Percentiles rank a stretch among this genome's conserved stretches.
These are phyloP conservation scores for Arachnomyces sp. DNA, from an alignment of 2,329 filamentous ascomycete genomes.

Conservation along the genomic window DNA sequence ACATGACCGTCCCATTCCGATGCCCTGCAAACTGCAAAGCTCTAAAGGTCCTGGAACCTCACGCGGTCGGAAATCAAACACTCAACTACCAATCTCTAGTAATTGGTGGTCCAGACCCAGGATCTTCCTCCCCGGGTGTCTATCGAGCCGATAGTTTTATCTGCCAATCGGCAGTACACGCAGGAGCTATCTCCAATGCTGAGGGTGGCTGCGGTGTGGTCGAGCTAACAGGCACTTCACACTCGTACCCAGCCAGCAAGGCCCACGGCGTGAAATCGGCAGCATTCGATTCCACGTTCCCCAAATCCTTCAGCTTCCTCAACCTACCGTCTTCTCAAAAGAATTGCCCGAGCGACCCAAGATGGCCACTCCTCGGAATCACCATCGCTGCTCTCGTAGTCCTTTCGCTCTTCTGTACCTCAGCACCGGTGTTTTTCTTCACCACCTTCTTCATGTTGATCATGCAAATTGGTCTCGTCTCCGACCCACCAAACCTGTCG, in stretches of 20 bases:
- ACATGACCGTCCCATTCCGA: constrained; percentile 45
- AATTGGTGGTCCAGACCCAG: constrained; percentile 40
- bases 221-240: constrained; percentile 59
- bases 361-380: constrained; percentile 76
- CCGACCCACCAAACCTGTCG: constrained; percentile 67
- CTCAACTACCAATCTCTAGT: constrained; percentile 46
- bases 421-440: constrained; percentile 75
- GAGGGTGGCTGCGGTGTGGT: constrained; percentile 77
- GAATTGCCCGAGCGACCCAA: constrained; percentile 64
- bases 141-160: constrained; percentile 89
- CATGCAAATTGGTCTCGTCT: constrained; percentile 81
- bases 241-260: constrained; percentile 54
- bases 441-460: constrained; percentile 74
- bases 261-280: constrained; percentile 69
- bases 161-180: constrained; percentile 75
- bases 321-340: constrained; percentile 44
- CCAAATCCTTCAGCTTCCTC: constrained; percentile 73
- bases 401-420: constrained; percentile 73
- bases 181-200: constrained; percentile 63
- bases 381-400: constrained; percentile 71
- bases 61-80: constrained; percentile 43
- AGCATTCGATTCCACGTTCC: constrained; percentile 80
- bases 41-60: constrained; percentile 41
- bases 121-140: constrained; percentile 40
- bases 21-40: constrained; percentile 48